Evolutionary conservation across 306 rosid genomes (phyloP), one percentile per base, ranked within the genome.

Genomic region (Astragalus glycyphyllos): DNA sequence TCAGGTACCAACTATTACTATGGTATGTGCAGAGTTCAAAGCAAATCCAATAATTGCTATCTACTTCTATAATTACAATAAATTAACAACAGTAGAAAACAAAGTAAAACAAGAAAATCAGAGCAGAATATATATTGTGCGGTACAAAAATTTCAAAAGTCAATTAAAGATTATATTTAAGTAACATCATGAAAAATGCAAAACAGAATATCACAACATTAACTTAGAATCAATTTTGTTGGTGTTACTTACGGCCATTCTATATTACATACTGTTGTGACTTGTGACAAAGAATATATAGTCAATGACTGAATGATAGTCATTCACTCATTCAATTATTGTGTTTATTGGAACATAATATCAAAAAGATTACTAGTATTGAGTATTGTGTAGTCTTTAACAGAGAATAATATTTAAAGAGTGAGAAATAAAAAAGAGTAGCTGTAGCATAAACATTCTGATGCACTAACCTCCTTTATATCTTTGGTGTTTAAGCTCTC

Each of bases 401-500:
- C 59, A 9, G 4, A 37, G 80, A 73, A 81, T 75, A 68, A 63
- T 56, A 61, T 49, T 49, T 54, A 71, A 59, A 49, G 80, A 75
- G 13, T 63, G 66, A 69, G 50, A 58, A 6, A 15, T 11, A 37
- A 42, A 56, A 37, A 45, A 51, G 41, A 79, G 65, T 41, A 41
- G 79, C 57, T 29, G 65, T 61, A 38, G 79, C 65, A 65, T 60
- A 72, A 70, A 79, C 77, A 73, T 75, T 65, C 23, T 1, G 23
- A 42, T 55, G 66, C 68, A 65, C 57, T 58, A 62, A 15, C 10
- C 16, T 48, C 60, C 81, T 71, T 83, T 56, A 15, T 4, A 54
- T 56, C 63, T 16, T 67, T 56, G 84, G 82, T 79, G 79, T 61
- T 71, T 75, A 79, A 79, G 73, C 81, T 44, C 77, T 55, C 62